Base-by-base conservation (phyloP, 2,329 filamentous ascomycete species). In the Phialocephala subalpina region DNA sequence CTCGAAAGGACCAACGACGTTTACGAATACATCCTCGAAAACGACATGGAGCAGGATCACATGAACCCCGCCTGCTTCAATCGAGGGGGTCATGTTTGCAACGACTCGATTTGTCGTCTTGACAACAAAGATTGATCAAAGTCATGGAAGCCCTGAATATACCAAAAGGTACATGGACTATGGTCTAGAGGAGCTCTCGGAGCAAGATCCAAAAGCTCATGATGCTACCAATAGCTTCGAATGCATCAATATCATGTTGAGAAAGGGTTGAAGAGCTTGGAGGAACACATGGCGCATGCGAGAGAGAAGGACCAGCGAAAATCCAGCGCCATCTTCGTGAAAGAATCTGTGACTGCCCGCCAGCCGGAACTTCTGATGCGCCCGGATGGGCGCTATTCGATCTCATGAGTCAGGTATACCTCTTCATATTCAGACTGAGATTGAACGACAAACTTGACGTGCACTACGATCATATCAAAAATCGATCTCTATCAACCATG, bases 231-330 rank as follows among this genome's bases (percentile, higher is more conserved):
- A 11, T 7, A 22, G 11, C n/a, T 49, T 49, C 2, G 8, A 11
- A 22, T 22, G 18, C 2, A 22, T 49, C 45, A 25, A 25, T 3
- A 22, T n/a, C n/a, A 49, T 9, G n/a, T 49, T 20, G n/a, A 22
- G 45, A 22, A 22, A 9, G 45, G 18, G n/a, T 7, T 9, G 45
- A 25, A 22, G 45, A 9, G 8, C 6, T 25, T 49, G 45, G n/a
- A 49, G n/a, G 2, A 49, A 25, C 20, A 22, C 8, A 25, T 49
- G 11, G n/a, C 3, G 1, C 1, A 25, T 11, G n/a, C 45, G 20
- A 49, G 20, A n/a, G n/a, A 22, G n/a, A 49, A 49, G n/a, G n/a
- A 49, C 20, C 45, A 49, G 11, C n/a, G 45, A 49, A 49, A 49
- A 2, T 3, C n/a, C n/a, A 49, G 45, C n/a, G 20, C 45, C n/a